Evolutionary conservation across 164 flowering plant species (phyloP), one percentile per base, ranked within the genome.

Genomic region (Paratinospora sagittata): DNA sequence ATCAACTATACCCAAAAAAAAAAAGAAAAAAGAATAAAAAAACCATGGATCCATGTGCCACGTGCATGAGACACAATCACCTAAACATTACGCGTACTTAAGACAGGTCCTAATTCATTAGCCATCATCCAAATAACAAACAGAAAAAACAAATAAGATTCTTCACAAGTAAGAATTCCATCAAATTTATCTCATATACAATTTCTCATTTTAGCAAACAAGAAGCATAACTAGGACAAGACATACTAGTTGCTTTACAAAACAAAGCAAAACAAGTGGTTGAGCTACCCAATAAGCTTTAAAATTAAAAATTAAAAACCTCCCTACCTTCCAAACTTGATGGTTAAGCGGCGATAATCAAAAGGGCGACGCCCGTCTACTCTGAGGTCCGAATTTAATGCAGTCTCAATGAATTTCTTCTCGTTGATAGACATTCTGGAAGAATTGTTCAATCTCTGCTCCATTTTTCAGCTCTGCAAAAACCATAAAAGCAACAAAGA

Each of bases 301-400:
- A 30, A 60, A 12, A 45, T 14, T 10, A 14, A 64, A 37, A 70
- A 36, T 63, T 21, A 70, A 19, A 57, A 74, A n/a, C n/a, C n/a
- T n/a, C n/a, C 84, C 70, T 83, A 80, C 98, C 87, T 86, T 57
- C 95, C 95, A 77, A 92, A 95, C 75, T 84, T 87, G 73, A 95
- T 81, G 13, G 79, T 78, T 21, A 95, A 70, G 0, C 76, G 78
- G 5, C 99, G 90, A 72, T 83, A 92, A 52, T 92, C 98, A 75
- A 84, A 93, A 3, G 87, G 90, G 8, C 85, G 78, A 14, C 99
- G 89, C 14, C 97, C 98, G 76, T 95, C 99, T 49, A 88, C 77
- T 74, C 99, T 80, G 26, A 88, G 82, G 72, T 88, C 97, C 0
- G 90, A 84, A 27, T 68, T 83, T 74, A 95, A 73, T 19, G 99